Conservation (phyloP, 352 stramenopile species). For the Phytophthora hybrid region DNA sequence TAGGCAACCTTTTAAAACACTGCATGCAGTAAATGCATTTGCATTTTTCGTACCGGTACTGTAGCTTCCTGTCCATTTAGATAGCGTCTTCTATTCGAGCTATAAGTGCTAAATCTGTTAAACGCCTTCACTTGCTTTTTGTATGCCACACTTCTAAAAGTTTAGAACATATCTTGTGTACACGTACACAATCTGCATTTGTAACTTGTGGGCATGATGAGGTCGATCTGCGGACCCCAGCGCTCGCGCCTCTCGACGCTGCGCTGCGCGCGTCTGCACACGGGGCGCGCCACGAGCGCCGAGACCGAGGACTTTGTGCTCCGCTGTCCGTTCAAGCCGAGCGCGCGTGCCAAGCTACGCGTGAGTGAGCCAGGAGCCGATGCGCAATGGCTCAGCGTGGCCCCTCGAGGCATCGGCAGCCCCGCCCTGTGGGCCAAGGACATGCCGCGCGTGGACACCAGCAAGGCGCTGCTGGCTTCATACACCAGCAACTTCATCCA, state of each 20-base stretch:
- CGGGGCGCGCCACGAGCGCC: conserved; percentile 52
- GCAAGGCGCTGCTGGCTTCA: conserved; percentile 45
- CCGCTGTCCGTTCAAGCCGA: conserved; percentile 28
- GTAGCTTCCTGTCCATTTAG: too few species aligned
- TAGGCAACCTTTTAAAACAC: too few species aligned
- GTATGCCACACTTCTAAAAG: background rate
- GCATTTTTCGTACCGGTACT: too few species aligned
- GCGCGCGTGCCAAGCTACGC: conserved; percentile 39
- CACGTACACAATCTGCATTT: background rate
- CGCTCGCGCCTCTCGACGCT: conserved; percentile 14
- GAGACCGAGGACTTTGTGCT: conserved; percentile 57
- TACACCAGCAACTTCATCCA: conserved; percentile 77
- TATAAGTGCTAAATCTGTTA: background rate
- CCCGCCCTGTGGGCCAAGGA: conserved; percentile 76
- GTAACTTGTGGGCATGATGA: conserved; percentile 13
- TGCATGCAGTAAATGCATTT: too few species aligned
- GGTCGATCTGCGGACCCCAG: background rate
- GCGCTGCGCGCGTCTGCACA: conserved; percentile 47
- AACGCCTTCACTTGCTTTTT: background rate
- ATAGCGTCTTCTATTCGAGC: background rate
- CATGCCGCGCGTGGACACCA: conserved; percentile 69
- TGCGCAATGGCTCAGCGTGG: conserved; percentile 32
- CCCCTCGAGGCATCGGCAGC: conserved; percentile 61
- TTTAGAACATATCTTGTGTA: background rate
- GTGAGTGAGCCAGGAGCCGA: conserved; percentile 38